phyloP scores from a whole-genome alignment of 768 basidiomycete species.

The Dioszegia crocea region DNA sequence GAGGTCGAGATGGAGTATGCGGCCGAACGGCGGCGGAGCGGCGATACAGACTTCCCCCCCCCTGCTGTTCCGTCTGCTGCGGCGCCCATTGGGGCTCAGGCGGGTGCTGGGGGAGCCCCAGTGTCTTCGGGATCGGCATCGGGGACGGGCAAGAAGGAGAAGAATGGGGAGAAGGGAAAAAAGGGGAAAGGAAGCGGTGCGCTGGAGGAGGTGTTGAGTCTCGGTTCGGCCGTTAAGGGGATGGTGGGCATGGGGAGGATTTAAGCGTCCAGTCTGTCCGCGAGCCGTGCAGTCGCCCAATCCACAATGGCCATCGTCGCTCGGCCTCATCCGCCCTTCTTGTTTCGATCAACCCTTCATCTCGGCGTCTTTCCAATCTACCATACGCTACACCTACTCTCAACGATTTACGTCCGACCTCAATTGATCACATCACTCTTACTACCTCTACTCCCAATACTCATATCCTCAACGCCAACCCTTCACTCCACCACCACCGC shows the following conservation, averaged over 20 bases:
- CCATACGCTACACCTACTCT: too few species aligned
- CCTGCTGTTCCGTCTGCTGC: background rate
- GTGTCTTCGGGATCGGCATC: background rate
- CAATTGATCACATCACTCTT: too few species aligned
- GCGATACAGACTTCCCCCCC: background rate
- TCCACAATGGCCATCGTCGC: too few species aligned
- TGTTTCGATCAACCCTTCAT: too few species aligned
- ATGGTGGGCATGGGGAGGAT: slow-evolving; percentile 45
- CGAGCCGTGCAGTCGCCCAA: too few species aligned
- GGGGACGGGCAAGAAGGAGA: background rate
- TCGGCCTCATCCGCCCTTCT: too few species aligned
- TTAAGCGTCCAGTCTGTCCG: slow-evolving; percentile 3
- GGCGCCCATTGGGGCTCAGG: background rate
- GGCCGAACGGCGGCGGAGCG: slow-evolving; percentile 16
- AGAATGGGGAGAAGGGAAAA: slow-evolving; percentile 6
- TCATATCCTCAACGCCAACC: too few species aligned
- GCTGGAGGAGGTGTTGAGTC: slow-evolving; percentile 31
- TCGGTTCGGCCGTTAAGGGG: slow-evolving; percentile 40
- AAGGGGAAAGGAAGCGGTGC: slow-evolving; percentile 15
- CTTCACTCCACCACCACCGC: too few species aligned
- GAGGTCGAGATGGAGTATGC: slow-evolving; percentile 62
- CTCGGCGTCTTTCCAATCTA: too few species aligned
- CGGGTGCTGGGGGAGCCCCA: background rate
- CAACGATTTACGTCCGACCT: too few species aligned
- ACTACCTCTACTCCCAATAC: too few species aligned